Percentiles rank a stretch among this genome's conserved stretches.
Evolutionary conservation across 805 yeast species (phyloP).

Genomic region (Peterozyma toletana): DNA sequence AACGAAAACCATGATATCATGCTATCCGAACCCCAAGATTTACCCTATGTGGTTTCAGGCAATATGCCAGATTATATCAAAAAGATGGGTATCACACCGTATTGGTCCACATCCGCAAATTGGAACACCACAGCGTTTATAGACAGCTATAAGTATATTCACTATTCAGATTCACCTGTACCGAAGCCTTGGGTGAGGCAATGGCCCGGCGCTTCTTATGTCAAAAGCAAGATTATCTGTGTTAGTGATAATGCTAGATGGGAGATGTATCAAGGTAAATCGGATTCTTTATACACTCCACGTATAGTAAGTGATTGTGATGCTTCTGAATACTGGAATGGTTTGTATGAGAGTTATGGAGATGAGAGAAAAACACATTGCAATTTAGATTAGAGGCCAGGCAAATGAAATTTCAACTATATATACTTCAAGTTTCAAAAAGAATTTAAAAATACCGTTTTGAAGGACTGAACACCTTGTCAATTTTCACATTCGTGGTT

Average conservation of each 20-base stretch:
- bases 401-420: no score
- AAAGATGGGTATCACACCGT: slow-evolving; percentile 7
- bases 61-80: slow-evolving; percentile 17
- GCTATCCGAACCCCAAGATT: slow-evolving; percentile 35
- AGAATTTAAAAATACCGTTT: no score
- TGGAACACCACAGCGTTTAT: slow-evolving; percentile 27
- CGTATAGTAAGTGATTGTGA: slow-evolving; percentile 23
- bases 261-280: neutral
- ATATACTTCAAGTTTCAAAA: no score
- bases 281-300: slow-evolving; percentile 9
- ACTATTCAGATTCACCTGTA: slow-evolving; percentile 60
- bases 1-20: slow-evolving; percentile 29
- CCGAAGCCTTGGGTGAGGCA: slow-evolving; percentile 55
- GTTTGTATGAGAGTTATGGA: slow-evolving; percentile 18
- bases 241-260: slow-evolving; percentile 11
- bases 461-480: no score
- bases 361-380: slow-evolving; percentile 3
- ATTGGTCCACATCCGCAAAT: neutral
- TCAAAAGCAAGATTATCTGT: slow-evolving; percentile 21
- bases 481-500: no score
- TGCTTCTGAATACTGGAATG: slow-evolving; percentile 24
- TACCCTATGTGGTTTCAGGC: slow-evolving; percentile 15
- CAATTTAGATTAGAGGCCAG: no score
- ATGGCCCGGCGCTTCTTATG: slow-evolving; percentile 16
- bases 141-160: slow-evolving; percentile 37